phyloP scores from a whole-genome alignment of 2,329 filamentous ascomycete species.

The Incumbomyces delicatus region DNA sequence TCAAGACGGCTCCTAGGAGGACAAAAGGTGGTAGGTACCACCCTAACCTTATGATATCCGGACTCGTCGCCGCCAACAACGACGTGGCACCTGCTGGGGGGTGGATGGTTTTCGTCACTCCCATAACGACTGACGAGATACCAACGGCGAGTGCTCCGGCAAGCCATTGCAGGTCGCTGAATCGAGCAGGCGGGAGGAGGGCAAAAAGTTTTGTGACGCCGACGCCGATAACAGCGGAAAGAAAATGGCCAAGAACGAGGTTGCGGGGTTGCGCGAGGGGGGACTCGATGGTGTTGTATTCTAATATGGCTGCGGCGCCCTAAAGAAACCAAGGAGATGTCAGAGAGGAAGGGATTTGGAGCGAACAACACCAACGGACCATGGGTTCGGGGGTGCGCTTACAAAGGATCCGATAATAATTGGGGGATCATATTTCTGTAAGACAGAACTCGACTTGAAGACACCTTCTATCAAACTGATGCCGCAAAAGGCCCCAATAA shows the following conservation, averaged over 20 bases:
- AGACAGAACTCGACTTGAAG: slow-evolving; percentile 44
- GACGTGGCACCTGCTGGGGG: slow-evolving; percentile 68
- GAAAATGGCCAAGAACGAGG: slow-evolving; percentile 55
- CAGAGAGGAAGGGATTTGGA: too few relatives aligned
- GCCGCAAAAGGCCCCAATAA: slow-evolving; percentile 54
- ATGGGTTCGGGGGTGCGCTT: too few relatives aligned
- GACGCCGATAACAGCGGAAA: slow-evolving; percentile 53
- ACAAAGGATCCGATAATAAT: slow-evolving; percentile 62
- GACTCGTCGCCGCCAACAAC: slow-evolving; percentile 55
- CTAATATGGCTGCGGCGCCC: slow-evolving; percentile 65
- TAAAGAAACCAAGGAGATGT: too few relatives aligned
- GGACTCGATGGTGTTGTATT: slow-evolving; percentile 62
- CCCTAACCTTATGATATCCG: slow-evolving; percentile 46
- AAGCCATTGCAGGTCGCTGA: slow-evolving; percentile 50
- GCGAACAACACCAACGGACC: too few relatives aligned
- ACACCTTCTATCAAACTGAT: slow-evolving; percentile 52
- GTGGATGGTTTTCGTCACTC: slow-evolving; percentile 60
- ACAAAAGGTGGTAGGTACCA: slow-evolving; percentile 60
- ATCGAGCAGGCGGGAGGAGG: slow-evolving; percentile 30
- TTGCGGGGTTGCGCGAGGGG: slow-evolving; percentile 66
- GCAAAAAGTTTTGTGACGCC: slow-evolving; percentile 56
- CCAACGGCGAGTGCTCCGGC: slow-evolving; percentile 58
- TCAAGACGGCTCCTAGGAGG: slow-evolving; percentile 49
- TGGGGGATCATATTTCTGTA: slow-evolving; percentile 44
- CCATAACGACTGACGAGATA: slow-evolving; percentile 54